Evolutionary conservation across 2,329 filamentous ascomycete genomes (phyloP), one percentile per base, ranked within the genome.

Genomic region (Magnaporthales sp.): DNA sequence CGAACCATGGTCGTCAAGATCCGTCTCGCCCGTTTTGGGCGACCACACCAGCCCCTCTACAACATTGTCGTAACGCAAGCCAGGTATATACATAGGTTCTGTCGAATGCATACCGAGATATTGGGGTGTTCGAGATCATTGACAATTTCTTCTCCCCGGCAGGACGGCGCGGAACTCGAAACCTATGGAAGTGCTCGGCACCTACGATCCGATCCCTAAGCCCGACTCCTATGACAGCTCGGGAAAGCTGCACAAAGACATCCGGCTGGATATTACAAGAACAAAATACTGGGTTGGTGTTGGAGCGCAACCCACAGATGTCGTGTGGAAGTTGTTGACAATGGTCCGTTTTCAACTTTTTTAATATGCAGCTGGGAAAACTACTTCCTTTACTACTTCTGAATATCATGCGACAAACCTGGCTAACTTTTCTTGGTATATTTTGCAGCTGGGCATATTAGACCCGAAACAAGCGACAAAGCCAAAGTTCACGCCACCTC

Each of bases 221-320:
- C 76, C 80, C 29, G 84, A 88, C 70, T 83, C 85, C 1, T 84
- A 86, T 73, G 91, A 80, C 73, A 76, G 74, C 71, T 84, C 84
- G n/a, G 86, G 87, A 22, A 86, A 88, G 67, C 85, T 91, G 67
- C 92, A 91, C 81, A 99, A 99, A 79, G 93, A 98, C 71, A 91
- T 99, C 75, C 89, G 92, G 74, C 84, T 99, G 15, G 95, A 99
- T 77, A 81, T 86, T 8, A 81, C 86, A 70, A 84, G 95, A 68
- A 91, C 94, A 67, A 89, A 90, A 77, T 99, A 99, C 81, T 99
- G 95, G 95, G 84, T 99, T 46, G 95, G 95, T 76, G 94, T 98
- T 3, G 95, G 95, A 0, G 95, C 95, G 67, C 95, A 99, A 80
- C 95, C 95, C 10, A 93, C 91, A 69, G 92, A 97, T 71, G 89